These are phyloP conservation scores for Dittrichia graveolens DNA, from an alignment of 129 eudicot genomes.

Conservation along the genomic window DNA sequence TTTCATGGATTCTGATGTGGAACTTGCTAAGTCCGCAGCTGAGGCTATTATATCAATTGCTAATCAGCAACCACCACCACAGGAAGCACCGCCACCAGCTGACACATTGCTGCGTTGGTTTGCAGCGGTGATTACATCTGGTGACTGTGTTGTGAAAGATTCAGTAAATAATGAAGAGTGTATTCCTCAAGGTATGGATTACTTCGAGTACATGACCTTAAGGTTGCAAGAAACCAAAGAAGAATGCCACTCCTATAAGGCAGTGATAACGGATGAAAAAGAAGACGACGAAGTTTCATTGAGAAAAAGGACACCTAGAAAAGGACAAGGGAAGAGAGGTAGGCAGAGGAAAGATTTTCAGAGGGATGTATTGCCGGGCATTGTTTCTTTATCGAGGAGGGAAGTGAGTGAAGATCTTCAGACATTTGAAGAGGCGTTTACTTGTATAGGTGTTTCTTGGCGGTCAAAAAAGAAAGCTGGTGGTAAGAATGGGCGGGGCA, in stretches of 20 bases:
- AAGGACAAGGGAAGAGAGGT: constrained; percentile 61
- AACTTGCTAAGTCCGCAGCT: constrained; percentile 54
- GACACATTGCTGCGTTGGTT: constrained; percentile 57
- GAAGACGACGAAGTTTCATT: constrained; percentile 25
- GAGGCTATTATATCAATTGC: constrained; percentile 70
- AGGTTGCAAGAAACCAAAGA: constrained; percentile 48
- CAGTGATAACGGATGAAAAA: constrained; percentile 24
- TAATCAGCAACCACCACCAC: constrained; percentile 26
- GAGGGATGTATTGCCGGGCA: constrained; percentile 67
- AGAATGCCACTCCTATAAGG: constrained; percentile 28
- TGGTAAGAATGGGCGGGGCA: constrained; percentile 53
- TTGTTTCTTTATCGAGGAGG: constrained; percentile 54
- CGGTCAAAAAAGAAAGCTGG: constrained; percentile 45
- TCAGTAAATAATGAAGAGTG: constrained; percentile 30
- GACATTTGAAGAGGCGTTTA: constrained; percentile 63
- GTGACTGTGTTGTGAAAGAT: constrained; percentile 20
- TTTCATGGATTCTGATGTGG: constrained; percentile 32
- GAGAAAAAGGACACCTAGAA: constrained; percentile 45
- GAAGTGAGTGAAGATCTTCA: constrained; percentile 66
- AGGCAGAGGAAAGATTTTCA: constrained; percentile 70
- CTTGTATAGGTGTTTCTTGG: constrained; percentile 49
- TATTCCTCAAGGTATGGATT: constrained; percentile 65
- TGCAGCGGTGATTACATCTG: constrained; percentile 53
- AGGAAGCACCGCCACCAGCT: constrained; percentile 25
- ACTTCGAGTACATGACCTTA: constrained; percentile 79